Conservation (phyloP, 805 yeast genomes). For the Phaffomyces thermotolerans region DNA sequence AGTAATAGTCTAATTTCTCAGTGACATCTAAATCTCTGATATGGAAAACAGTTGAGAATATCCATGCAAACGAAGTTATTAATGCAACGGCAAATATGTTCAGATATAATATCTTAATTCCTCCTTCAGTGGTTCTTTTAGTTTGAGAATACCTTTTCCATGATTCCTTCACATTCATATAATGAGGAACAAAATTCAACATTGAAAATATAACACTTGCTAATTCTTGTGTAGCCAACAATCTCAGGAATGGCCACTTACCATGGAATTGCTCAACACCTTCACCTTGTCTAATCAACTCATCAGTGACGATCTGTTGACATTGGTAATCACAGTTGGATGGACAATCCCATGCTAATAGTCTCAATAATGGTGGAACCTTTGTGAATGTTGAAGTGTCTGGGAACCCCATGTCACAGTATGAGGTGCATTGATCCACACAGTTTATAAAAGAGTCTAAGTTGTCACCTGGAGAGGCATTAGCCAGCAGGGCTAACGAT, state of each 20-base stretch:
- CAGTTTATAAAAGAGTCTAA: constrained; percentile 9
- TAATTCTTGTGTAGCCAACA: constrained; percentile 79
- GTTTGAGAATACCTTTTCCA: constrained; percentile 4
- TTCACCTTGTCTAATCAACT: constrained; percentile 36
- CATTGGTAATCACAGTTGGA: constrained; percentile 91
- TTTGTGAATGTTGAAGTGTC: constrained; percentile 4
- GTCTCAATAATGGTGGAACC: constrained; percentile 9
- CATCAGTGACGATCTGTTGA: constrained; percentile 64
- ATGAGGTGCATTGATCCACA: constrained; percentile 6
- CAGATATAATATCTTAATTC: constrained; percentile 15
- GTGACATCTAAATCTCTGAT: constrained; percentile 74
- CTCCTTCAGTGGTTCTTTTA: background rate
- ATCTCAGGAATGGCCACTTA: constrained; percentile 88
- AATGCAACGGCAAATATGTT: constrained; percentile 44
- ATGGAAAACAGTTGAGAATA: constrained; percentile 80
- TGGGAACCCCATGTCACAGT: constrained; percentile 4
- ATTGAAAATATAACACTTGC: constrained; percentile 76
- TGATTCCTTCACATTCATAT: constrained; percentile 34
- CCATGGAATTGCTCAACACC: constrained; percentile 84
- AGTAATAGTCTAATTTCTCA: constrained; percentile 83
- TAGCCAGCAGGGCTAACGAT: background rate
- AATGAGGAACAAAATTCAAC: constrained; percentile 62
- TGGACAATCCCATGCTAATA: constrained; percentile 66
- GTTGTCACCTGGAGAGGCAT: constrained; percentile 5
- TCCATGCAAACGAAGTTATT: constrained; percentile 83